Evolutionary conservation across 164 flowering plant species (phyloP).

Genomic region (Protea cynaroides): DNA sequence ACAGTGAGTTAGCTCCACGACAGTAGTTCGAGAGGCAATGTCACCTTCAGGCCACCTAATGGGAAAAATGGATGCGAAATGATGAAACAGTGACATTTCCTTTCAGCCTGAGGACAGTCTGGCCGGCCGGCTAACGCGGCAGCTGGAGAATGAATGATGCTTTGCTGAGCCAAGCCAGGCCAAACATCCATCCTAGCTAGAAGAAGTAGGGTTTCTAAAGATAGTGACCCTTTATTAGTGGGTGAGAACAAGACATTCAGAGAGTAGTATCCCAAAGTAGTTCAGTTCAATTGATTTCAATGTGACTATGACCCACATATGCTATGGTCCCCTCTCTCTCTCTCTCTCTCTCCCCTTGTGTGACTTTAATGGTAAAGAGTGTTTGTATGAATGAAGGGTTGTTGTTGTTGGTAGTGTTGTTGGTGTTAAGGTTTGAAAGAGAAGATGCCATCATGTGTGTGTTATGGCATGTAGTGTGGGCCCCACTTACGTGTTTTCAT

Average conservation of each 20-base stretch:
- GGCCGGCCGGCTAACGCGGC: conserved; percentile 8
- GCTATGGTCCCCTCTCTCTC: conserved; percentile 38
- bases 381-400: conserved; percentile 33
- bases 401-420: conserved; percentile 14
- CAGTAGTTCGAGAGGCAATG: conserved; percentile 23
- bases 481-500: conserved; percentile 15
- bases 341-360: not conserved
- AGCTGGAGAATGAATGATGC: conserved; percentile 13
- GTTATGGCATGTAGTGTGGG: conserved; percentile 13
- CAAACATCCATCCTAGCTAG: conserved; percentile 9
- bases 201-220: conserved; percentile 27
- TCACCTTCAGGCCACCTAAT: conserved; percentile 45
- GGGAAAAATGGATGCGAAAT: conserved; percentile 33
- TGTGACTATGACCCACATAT: not conserved
- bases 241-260: conserved; percentile 16
- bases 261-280: conserved; percentile 15
- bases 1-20: conserved; percentile 10
- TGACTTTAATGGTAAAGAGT: conserved; percentile 42
- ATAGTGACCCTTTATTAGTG: conserved; percentile 25
- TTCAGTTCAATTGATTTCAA: conserved; percentile 20
- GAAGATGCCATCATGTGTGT: conserved; percentile 10
- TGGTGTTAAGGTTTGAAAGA: conserved; percentile 20
- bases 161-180: conserved; percentile 8
- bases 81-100: conserved; percentile 31
- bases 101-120: not conserved